These are phyloP conservation scores for Petunia axillaris DNA, from an alignment of 257 asterid genomes.

Conservation along the genomic window DNA sequence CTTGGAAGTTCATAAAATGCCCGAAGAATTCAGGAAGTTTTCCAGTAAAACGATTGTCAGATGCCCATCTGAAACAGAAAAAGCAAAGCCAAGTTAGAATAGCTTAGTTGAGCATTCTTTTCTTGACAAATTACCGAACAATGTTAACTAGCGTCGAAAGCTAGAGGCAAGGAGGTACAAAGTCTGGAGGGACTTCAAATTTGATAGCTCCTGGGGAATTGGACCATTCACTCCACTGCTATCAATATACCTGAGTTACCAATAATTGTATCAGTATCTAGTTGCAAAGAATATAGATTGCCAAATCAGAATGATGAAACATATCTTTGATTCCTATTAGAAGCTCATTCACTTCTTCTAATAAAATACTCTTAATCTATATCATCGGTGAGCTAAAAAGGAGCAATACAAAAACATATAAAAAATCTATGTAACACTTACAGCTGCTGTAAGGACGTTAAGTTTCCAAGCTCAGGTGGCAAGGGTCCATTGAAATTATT, in stretches of 20 bases:
- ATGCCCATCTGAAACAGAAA: constrained; percentile 59
- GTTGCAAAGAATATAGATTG: neutral
- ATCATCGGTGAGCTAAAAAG: neutral
- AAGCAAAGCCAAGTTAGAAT: constrained; percentile 19
- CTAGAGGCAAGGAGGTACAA: constrained; percentile 39
- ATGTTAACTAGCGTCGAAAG: neutral
- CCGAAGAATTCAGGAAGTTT: constrained; percentile 63
- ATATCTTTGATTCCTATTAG: neutral
- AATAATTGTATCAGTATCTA: neutral
- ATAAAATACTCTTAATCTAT: neutral
- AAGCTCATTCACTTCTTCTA: neutral
- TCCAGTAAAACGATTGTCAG: constrained; percentile 61
- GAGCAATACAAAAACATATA: neutral
- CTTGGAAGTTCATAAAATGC: constrained; percentile 46
- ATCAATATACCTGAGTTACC: constrained; percentile 58
- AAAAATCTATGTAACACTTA: constrained; percentile 26
- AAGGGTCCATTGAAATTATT: constrained; percentile 57
- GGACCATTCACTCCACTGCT: constrained; percentile 73
- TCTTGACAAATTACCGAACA: neutral
- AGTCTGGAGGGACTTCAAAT: constrained; percentile 45
- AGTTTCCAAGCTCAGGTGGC: constrained; percentile 51
- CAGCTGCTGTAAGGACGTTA: constrained; percentile 57
- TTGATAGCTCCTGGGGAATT: constrained; percentile 59
- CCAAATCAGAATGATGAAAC: neutral
- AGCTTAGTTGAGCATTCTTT: neutral